Conservation (phyloP, 441 rosid genomes). For the Flueggea neowawraea region DNA sequence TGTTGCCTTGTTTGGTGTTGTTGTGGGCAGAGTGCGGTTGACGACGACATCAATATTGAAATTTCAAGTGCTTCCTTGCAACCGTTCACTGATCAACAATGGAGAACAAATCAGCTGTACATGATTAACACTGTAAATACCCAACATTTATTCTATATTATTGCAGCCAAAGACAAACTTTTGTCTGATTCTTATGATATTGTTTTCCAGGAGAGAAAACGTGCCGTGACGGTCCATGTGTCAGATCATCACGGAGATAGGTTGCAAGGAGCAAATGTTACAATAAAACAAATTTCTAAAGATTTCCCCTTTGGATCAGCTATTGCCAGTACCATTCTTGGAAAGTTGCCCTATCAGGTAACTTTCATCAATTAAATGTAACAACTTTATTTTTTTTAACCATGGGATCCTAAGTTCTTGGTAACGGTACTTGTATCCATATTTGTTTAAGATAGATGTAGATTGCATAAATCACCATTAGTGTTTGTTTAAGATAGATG, state of each 20-base stretch:
- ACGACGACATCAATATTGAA: conserved; percentile 26
- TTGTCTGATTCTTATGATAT: too few relatives aligned
- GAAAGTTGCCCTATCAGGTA: conserved; percentile 70
- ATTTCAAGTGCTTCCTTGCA: conserved; percentile 55
- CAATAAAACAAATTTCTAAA: conserved; percentile 53
- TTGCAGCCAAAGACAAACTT: too few relatives aligned
- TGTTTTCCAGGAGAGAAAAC: conserved; percentile 54
- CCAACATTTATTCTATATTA: too few relatives aligned
- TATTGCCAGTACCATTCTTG: conserved; percentile 63
- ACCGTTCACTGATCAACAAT: conserved; percentile 66
- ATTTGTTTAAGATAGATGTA: too few relatives aligned
- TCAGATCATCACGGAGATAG: conserved; percentile 47
- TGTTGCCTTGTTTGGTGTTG: background rate
- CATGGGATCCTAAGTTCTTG: too few relatives aligned
- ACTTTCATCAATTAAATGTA: background rate
- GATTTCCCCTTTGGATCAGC: conserved; percentile 87
- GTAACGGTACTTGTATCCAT: too few relatives aligned
- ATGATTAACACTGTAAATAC: conserved; percentile 43
- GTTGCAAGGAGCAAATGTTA: conserved; percentile 49
- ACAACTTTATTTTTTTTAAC: too few relatives aligned
- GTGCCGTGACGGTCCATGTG: conserved; percentile 64
- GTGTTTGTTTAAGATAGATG: too few relatives aligned
- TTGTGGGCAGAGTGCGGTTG: conserved; percentile 35
- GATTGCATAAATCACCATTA: too few relatives aligned
- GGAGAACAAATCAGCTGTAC: conserved; percentile 60